Percentiles rank a stretch among this genome's conserved stretches.
Evolutionary conservation across 768 basidiomycete species (phyloP).

Genomic region (Kwoniella newhampshirensis): DNA sequence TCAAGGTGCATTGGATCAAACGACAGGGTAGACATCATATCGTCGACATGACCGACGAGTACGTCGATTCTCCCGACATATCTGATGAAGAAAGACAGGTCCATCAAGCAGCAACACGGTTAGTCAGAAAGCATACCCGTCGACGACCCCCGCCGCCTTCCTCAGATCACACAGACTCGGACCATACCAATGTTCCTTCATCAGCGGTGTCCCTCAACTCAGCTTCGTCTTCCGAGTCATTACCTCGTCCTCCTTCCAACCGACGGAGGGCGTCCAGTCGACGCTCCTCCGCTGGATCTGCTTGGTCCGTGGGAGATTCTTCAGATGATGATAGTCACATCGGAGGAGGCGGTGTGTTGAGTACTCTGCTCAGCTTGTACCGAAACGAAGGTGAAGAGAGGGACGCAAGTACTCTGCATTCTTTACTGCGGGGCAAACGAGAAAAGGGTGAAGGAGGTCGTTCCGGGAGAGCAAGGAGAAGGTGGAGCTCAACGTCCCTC

Average conservation of each 20-base stretch:
- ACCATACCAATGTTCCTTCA: slow-evolving; percentile 4
- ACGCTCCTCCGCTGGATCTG: slow-evolving; percentile 10
- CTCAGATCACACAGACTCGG: slow-evolving; percentile 7
- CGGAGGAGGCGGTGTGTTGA: slow-evolving; percentile 15
- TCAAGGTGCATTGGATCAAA: slow-evolving; percentile 24
- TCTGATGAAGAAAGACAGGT: neutral
- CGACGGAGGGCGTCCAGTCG: slow-evolving; percentile 11
- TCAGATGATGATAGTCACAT: slow-evolving; percentile 5
- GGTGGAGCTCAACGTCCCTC: slow-evolving; percentile 18
- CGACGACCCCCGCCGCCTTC: slow-evolving; percentile 2
- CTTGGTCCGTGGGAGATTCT: slow-evolving; percentile 4
- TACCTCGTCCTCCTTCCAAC: neutral
- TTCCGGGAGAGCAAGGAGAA: slow-evolving; percentile 2
- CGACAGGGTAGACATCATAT: slow-evolving; percentile 13
- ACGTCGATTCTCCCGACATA: neutral
- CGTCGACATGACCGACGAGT: slow-evolving; percentile 10
- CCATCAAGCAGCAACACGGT: slow-evolving; percentile 3
- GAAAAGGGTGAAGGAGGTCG: neutral
- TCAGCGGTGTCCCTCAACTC: slow-evolving; percentile 10
- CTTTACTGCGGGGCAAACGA: neutral
- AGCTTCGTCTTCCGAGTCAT: neutral
- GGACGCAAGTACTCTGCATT: slow-evolving; percentile 2
- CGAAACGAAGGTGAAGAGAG: slow-evolving; percentile 2
- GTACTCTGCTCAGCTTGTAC: slow-evolving; percentile 19
- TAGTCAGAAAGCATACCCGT: slow-evolving; percentile 25